Base-by-base conservation (phyloP, 257 asterid genomes). In the Nicotiana tomentosiformis region DNA sequence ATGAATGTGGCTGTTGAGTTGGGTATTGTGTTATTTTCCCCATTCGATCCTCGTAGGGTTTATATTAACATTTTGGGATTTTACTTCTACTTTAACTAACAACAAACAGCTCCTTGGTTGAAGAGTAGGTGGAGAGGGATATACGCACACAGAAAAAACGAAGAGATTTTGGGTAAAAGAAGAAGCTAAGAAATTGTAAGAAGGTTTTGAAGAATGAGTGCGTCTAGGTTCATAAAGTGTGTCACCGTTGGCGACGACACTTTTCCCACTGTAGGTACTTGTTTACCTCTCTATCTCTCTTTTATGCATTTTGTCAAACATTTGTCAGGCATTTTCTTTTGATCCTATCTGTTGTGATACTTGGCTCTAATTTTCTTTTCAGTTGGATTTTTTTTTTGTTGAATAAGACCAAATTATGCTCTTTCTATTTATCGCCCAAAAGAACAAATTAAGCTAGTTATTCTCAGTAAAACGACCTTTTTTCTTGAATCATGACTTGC, bases 171-270 rank as follows among this genome's bases (percentile, higher is more conserved):
- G 33, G 18, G 8, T 46, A 72, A 39, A 64, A 64, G 77, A 70
- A 70, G 39, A 5, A 46, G 78, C 5, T 69, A 14, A 49, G 16
- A 12, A 53, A 4, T 69, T 69, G 57, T 69, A 23, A 51, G 72
- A 30, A 77, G 56, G 67, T 15, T 60, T 58, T 30, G 81, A 56
- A 83, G 77, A 53, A 83, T 83, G 85, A 76, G 85, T 37, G 85
- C 85, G 29, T 76, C 85, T 51, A 62, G 82, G 82, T 83, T 62
- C 16, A 76, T 83, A 60, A 84, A 84, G 72, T 84, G 86, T 67
- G 86, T 84, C 16, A 78, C 86, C 18, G 83, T 84, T 37, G 86
- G 86, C 1, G 86, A 84, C 29, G 65, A 77, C 66, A 65, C 86
- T 57, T 82, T 82, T 46, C 85, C 85, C 82, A 67, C 85, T 76